Conservation (phyloP, 2,329 filamentous ascomycete species). For the Penicillium sp. region DNA sequence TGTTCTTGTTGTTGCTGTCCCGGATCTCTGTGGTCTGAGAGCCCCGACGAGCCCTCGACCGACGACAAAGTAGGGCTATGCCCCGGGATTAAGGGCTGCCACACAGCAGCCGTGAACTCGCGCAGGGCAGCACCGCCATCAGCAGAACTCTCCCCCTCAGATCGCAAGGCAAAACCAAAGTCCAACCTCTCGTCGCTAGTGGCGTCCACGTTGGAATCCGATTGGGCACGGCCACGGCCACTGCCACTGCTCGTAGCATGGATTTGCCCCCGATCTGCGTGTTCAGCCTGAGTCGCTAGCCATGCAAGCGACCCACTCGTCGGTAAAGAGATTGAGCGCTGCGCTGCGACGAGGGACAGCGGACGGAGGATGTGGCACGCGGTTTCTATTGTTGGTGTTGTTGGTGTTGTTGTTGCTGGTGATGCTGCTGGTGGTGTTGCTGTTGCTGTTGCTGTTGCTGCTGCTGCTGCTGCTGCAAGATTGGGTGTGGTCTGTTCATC, state of each 20-base stretch:
- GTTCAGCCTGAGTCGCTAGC: conserved; percentile 9
- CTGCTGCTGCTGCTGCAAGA: background rate
- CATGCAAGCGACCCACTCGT: conserved; percentile 15
- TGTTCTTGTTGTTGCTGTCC: background rate
- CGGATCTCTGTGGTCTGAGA: background rate
- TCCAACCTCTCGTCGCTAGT: conserved; percentile 1
- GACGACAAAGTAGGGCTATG: background rate
- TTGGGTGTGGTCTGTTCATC: background rate
- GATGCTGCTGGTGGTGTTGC: too few relatives aligned
- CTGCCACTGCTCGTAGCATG: background rate
- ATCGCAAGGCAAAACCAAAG: background rate
- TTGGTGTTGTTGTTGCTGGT: too few relatives aligned
- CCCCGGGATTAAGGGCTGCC: background rate
- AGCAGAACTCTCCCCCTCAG: too few relatives aligned
- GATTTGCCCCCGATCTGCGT: conserved; percentile 7
- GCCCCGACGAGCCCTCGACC: background rate
- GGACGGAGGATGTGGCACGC: conserved; percentile 13
- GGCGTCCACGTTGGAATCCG: conserved; percentile 11
- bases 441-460: too few relatives aligned
- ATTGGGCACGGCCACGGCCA: conserved; percentile 8
- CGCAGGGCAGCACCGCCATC: background rate
- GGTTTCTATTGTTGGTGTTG: too few relatives aligned
- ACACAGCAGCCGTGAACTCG: conserved; percentile 1
- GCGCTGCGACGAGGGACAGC: conserved; percentile 10
- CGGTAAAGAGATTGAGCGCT: conserved; percentile 9